A percentile compares a stretch with the other conserved stretches of the same genome.
Conservation (phyloP, 768 basidiomycete genomes). For the Agaricus sinodeliciosus region DNA sequence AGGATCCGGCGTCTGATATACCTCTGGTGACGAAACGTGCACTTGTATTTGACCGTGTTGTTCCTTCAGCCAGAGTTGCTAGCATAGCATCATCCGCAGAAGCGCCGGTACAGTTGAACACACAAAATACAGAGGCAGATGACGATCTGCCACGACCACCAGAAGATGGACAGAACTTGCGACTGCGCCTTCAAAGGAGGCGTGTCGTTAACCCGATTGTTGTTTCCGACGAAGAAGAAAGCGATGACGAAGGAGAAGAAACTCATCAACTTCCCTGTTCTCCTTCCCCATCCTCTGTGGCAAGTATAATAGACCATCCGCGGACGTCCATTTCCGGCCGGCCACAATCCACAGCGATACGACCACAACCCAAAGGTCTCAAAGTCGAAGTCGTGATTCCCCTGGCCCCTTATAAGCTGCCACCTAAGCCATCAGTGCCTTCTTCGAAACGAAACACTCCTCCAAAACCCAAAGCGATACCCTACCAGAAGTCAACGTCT, state of each 20-base stretch:
- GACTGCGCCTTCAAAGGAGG: conserved; percentile 20
- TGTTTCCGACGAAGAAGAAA: conserved; percentile 43
- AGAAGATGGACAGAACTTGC: conserved; percentile 20
- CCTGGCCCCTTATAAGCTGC: conserved; percentile 23
- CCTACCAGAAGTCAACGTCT: background rate
- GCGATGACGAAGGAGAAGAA: conserved; percentile 15
- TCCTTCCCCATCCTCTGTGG: conserved; percentile 12
- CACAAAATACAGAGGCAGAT: background rate
- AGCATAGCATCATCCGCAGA: conserved; percentile 6
- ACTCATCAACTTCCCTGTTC: conserved; percentile 1
- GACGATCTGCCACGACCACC: background rate
- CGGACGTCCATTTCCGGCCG: background rate
- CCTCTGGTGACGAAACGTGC: background rate
- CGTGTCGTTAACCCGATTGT: conserved; percentile 22
- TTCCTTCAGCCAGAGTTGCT: background rate
- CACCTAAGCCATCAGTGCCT: conserved; percentile 13
- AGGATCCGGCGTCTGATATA: background rate
- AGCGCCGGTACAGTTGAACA: background rate
- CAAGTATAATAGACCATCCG: background rate
- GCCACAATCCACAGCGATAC: background rate
- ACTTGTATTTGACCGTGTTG: background rate
- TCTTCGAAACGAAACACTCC: background rate
- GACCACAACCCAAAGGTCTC: conserved; percentile 10
- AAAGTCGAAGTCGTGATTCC: conserved; percentile 40
- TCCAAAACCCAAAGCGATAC: conserved; percentile 1